These are phyloP conservation scores for Penicillium manginii DNA, from an alignment of 495 filamentous ascomycete species.

Conservation along the genomic window DNA sequence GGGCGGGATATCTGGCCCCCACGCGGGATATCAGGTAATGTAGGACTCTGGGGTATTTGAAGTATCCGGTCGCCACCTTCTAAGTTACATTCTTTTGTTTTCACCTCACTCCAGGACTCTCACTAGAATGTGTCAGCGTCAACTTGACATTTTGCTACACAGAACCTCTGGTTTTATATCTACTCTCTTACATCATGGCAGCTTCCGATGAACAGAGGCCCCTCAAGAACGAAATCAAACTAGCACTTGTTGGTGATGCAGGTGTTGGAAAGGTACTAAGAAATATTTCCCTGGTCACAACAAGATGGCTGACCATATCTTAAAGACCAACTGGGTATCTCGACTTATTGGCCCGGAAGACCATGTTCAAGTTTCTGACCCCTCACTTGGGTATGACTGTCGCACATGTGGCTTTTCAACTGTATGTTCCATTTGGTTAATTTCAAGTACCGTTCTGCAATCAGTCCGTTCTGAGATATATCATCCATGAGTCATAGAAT, in stretches of 20 bases:
- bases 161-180: too few species aligned
- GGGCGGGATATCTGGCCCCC: too few species aligned
- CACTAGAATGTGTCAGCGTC: too few species aligned
- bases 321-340: background rate
- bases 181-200: too few species aligned
- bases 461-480: background rate
- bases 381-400: background rate
- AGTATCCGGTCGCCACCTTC: too few species aligned
- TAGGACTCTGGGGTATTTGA: too few species aligned
- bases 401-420: background rate
- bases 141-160: too few species aligned
- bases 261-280: background rate
- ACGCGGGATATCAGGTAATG: too few species aligned
- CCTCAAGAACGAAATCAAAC: background rate
- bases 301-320: background rate
- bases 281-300: background rate
- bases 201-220: too few species aligned
- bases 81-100: too few species aligned
- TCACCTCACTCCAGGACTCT: too few species aligned
- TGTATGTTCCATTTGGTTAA: background rate
- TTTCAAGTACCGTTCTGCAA: background rate
- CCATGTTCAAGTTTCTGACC: too few species aligned
- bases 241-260: background rate
- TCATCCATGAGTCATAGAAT: background rate
- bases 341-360: background rate